Evolutionary conservation across 192 early-diverging fungal species (phyloP).

Genomic region (Coemansia sp.): DNA sequence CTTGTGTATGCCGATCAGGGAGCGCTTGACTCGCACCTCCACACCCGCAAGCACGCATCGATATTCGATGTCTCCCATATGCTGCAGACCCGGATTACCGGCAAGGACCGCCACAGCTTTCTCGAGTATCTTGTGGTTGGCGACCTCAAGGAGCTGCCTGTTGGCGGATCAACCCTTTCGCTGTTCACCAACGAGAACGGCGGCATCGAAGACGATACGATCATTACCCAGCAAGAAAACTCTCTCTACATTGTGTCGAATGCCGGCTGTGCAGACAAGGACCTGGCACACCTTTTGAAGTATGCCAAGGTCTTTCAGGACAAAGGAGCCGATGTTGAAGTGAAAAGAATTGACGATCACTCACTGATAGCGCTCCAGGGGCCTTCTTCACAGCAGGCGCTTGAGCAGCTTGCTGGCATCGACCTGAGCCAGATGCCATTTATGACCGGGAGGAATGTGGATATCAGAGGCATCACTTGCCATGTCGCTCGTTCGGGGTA

Average conservation of each 20-base stretch:
- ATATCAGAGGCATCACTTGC: conserved; percentile 73
- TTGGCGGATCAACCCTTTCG: conserved; percentile 80
- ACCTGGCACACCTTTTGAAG: conserved; percentile 82
- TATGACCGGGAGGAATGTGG: conserved; percentile 78
- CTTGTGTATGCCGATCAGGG: conserved; percentile 85
- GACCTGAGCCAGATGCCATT: conserved; percentile 78
- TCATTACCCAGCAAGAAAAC: conserved; percentile 84
- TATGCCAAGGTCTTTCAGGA: conserved; percentile 79
- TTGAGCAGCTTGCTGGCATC: conserved; percentile 59
- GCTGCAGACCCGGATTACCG: conserved; percentile 89
- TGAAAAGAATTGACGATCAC: conserved; percentile 83
- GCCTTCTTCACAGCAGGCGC: conserved; percentile 74
- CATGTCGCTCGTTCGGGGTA: conserved; percentile 96
- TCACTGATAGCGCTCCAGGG: conserved; percentile 93
- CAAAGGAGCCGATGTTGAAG: conserved; percentile 86
- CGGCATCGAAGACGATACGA: conserved; percentile 98
- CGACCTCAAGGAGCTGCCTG: conserved; percentile 78
- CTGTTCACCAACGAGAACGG: conserved; percentile 95
- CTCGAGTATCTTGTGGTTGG: conserved; percentile 87
- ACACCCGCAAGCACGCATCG: conserved; percentile 85
- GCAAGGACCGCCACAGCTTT: conserved; percentile 85
- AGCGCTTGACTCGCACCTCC: conserved; percentile 84
- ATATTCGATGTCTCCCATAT: conserved; percentile 99
- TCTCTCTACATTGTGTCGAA: conserved; percentile 92
- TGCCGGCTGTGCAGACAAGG: conserved; percentile 96